Evolutionary conservation across 495 filamentous ascomycete species (phyloP).

Genomic region (Xylaria grammica): DNA sequence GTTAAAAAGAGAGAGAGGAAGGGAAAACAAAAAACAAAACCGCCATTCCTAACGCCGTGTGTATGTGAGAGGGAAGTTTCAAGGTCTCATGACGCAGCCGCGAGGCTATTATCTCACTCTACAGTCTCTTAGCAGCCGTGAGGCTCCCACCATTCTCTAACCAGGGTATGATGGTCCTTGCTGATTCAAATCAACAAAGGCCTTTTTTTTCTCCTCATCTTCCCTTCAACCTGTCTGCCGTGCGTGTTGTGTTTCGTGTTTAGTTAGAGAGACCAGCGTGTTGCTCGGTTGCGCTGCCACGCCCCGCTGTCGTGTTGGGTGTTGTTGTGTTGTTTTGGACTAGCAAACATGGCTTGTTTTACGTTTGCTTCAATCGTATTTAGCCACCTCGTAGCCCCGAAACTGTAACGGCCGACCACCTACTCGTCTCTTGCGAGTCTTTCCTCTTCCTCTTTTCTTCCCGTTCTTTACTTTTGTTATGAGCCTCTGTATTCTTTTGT

Average conservation of each 20-base stretch:
- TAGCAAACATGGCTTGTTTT: slow-evolving; percentile 9
- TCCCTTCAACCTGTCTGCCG: slow-evolving; percentile 2
- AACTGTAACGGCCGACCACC: background rate
- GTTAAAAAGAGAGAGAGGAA: too few relatives aligned
- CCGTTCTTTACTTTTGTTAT: background rate
- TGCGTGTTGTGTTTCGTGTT: background rate
- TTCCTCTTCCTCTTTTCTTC: background rate
- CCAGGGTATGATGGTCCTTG: slow-evolving; percentile 10
- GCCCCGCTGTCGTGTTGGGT: background rate
- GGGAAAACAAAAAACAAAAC: slow-evolving; percentile 18
- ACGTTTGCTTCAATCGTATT: background rate
- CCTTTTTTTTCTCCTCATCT: slow-evolving; percentile 5
- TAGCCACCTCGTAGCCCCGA: background rate
- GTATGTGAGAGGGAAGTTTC: slow-evolving; percentile 4
- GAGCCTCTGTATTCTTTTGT: background rate
- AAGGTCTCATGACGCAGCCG: slow-evolving; percentile 21
- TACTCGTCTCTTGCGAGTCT: background rate
- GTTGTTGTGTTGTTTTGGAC: background rate
- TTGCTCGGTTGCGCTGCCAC: background rate
- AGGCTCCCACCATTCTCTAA: slow-evolving; percentile 25
- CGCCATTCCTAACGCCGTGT: slow-evolving; percentile 18
- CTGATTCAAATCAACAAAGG: background rate
- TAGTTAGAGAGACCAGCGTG: background rate
- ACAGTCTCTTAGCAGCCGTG: slow-evolving; percentile 23
- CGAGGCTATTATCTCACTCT: slow-evolving; percentile 25